phyloP scores from a whole-genome alignment of 768 basidiomycete genomes.

The Boletellus emodensis region DNA sequence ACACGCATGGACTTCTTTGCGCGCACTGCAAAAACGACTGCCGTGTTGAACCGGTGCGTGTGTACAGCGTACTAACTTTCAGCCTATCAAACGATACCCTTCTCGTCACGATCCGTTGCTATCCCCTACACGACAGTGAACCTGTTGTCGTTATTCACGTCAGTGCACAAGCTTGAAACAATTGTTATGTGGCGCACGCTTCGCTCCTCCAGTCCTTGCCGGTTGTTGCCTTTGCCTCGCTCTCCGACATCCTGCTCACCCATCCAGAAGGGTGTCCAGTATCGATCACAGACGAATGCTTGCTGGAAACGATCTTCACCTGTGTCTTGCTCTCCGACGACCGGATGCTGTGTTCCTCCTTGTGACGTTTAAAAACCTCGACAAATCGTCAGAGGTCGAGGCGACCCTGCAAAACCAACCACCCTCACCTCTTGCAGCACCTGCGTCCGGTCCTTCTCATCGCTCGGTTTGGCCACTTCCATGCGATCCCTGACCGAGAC shows the following conservation, averaged over 20 bases:
- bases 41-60: too few relatives aligned
- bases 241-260: conserved; percentile 52
- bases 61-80: too few relatives aligned
- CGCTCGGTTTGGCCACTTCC: conserved; percentile 53
- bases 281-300: conserved; percentile 64
- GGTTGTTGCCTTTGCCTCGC: conserved; percentile 38
- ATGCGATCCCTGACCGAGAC: conserved; percentile 81
- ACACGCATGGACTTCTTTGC: too few relatives aligned
- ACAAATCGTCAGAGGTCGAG: conserved; percentile 1
- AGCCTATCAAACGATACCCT: background rate
- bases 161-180: background rate
- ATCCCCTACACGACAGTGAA: conserved; percentile 10
- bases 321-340: conserved; percentile 50
- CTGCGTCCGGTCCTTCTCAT: conserved; percentile 42
- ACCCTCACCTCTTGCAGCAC: conserved; percentile 56
- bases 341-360: conserved; percentile 38
- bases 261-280: conserved; percentile 68
- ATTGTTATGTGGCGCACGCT: conserved; percentile 33
- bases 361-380: conserved; percentile 59
- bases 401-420: background rate
- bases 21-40: too few relatives aligned
- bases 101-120: too few relatives aligned
- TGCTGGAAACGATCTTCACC: conserved; percentile 77
- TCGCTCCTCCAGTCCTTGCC: conserved; percentile 54
- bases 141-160: conserved; percentile 4